These are phyloP conservation scores for Mortierella claussenii DNA, from an alignment of 192 early-diverging fungal species.

Conservation along the genomic window DNA sequence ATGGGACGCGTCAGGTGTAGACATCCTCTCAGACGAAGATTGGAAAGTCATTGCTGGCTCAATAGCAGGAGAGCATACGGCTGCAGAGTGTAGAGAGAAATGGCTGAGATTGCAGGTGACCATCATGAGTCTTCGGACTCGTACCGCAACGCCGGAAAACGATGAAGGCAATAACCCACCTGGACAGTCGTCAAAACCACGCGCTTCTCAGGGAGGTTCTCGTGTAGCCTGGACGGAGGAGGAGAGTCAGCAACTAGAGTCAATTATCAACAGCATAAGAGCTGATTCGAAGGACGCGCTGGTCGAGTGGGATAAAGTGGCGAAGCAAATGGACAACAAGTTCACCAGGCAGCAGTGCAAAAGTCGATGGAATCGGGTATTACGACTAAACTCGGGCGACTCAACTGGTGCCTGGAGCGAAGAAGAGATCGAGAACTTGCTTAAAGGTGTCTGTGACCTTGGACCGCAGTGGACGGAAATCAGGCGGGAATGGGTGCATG, in stretches of 20 bases:
- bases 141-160: too few species aligned
- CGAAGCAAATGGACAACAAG: slow-evolving; percentile 3
- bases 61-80: slow-evolving; percentile 23
- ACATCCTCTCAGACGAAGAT: neutral
- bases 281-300: neutral
- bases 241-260: slow-evolving; percentile 1
- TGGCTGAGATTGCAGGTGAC: slow-evolving; percentile 18
- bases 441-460: neutral
- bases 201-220: neutral
- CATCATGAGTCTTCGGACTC: too few species aligned
- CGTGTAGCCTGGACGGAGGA: slow-evolving; percentile 16
- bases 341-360: slow-evolving; percentile 33
- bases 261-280: slow-evolving; percentile 7
- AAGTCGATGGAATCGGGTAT: slow-evolving; percentile 15
- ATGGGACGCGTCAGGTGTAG: too few species aligned
- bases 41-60: slow-evolving; percentile 10
- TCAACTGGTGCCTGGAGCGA: slow-evolving; percentile 14
- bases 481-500: slow-evolving; percentile 1
- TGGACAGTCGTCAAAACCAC: neutral
- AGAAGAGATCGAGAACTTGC: slow-evolving; percentile 15
- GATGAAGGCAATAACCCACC: neutral
- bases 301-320: slow-evolving; percentile 10
- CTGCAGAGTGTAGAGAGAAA: slow-evolving; percentile 9
- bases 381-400: neutral
- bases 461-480: slow-evolving; percentile 21